These are phyloP conservation scores for Carex littledalei DNA, from an alignment of 176 grass and related monocot genomes.

Conservation along the genomic window DNA sequence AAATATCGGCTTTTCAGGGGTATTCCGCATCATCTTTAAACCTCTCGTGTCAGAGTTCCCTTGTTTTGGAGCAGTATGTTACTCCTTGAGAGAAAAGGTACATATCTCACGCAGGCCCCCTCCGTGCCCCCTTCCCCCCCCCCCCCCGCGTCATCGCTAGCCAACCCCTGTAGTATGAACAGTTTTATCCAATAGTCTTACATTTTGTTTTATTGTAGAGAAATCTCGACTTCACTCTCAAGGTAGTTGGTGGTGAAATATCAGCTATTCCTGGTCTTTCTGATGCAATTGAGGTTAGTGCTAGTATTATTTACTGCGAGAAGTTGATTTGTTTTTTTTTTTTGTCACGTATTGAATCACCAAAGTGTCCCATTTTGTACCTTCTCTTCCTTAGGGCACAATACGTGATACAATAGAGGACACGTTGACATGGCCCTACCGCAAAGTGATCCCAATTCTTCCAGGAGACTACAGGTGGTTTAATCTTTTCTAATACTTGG, in stretches of 20 bases:
- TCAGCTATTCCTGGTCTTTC: constrained; percentile 98
- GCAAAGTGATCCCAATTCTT: constrained; percentile 86
- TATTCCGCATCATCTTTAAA: constrained; percentile 77
- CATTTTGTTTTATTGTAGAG: constrained; percentile 54
- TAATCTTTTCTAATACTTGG: constrained; percentile 11
- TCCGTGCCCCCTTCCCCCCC: too few species aligned
- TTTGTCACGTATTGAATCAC: constrained; percentile 9
- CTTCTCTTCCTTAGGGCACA: constrained; percentile 42
- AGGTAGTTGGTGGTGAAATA: constrained; percentile 89
- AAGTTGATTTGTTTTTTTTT: neutral
- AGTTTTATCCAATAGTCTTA: constrained; percentile 15
- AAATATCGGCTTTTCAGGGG: constrained; percentile 88
- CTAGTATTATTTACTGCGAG: neutral
- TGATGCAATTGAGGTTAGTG: constrained; percentile 90
- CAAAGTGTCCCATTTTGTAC: constrained; percentile 8
- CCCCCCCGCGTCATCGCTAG: constrained; percentile 6
- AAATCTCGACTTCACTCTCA: constrained; percentile 93
- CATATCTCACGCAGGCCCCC: neutral
- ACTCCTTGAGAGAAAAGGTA: constrained; percentile 97
- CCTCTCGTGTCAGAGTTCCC: constrained; percentile 68
- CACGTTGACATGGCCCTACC: constrained; percentile 84
- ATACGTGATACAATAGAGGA: constrained; percentile 95
- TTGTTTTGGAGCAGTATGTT: constrained; percentile 85
- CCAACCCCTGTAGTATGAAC: neutral
- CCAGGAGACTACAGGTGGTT: constrained; percentile 92